A percentile compares a stretch with the other conserved stretches of the same genome.
phyloP scores from a whole-genome alignment of 495 filamentous ascomycete species.

The Neurospora cerealis region DNA sequence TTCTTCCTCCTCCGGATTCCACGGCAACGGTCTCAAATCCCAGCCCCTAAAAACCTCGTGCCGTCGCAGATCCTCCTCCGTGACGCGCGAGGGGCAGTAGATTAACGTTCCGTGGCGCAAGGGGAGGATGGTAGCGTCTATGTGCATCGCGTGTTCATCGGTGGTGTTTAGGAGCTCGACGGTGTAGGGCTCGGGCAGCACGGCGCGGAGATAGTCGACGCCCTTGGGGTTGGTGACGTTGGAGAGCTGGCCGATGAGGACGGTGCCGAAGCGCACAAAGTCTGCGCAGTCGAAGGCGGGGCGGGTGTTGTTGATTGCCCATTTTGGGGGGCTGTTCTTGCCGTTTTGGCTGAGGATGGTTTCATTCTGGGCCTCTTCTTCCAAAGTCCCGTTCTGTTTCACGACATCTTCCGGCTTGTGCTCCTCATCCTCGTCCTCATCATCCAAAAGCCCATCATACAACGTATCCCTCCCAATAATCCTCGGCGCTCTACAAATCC shows the following conservation, averaged over 20 bases:
- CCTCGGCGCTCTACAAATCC: too few relatives aligned
- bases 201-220: not conserved
- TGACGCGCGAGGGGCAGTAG: not conserved
- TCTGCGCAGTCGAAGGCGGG: slow-evolving; percentile 1
- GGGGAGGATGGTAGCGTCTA: not conserved
- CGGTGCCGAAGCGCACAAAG: not conserved
- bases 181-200: not conserved
- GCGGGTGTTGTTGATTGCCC: slow-evolving; percentile 1
- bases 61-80: not conserved
- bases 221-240: slow-evolving; percentile 1
- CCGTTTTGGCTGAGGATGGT: not conserved
- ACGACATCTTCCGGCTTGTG: not conserved
- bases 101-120: not conserved
- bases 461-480: too few relatives aligned
- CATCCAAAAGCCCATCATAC: not conserved
- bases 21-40: not conserved
- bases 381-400: not conserved
- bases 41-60: not conserved
- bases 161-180: not conserved
- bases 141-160: not conserved
- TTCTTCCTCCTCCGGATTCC: not conserved
- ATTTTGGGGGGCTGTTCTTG: not conserved
- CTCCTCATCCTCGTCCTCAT: not conserved
- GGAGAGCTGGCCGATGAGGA: not conserved
- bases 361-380: not conserved